Evolutionary conservation across 768 basidiomycete genomes (phyloP), one percentile per base, ranked within the genome.

Genomic region (Steccherinum ochraceum): DNA sequence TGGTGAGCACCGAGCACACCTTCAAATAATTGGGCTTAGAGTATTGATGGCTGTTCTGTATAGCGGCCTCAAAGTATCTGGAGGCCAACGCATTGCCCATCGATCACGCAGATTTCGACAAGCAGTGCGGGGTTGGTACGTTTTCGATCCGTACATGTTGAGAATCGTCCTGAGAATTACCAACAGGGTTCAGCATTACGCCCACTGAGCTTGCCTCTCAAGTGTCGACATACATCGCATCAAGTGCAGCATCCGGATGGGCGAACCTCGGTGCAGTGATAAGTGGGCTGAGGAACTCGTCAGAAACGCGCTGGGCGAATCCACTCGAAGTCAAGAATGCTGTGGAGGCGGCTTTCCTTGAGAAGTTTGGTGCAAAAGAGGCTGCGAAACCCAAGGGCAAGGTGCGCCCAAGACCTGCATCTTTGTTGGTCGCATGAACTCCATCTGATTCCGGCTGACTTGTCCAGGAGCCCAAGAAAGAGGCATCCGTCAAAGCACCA

Each of bases 91-190:
- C 75, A 19, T 48, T 71, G 1, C 84, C 92, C 0, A 70, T 90
- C 27, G 72, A 93, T 57, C 77, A 80, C 12, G 68, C 60, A 11
- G 83, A 83, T 40, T 95, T 97, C 61, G 77, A 93, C 61, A 72
- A 76, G 55, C 72, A 79, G 11, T 93, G 90, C 64, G 95, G 95
- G 55, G 84, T 97, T 52, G 95, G 95, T 93, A 54, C 58, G 90
- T 58, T n/a, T n/a, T n/a, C n/a, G n/a, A 18, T 43, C 13, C 41
- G 11, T 0, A 68, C 5, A 10, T 23, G 18, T 40, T 30, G 40
- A n/a, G n/a, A n/a, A n/a, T n/a, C n/a, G n/a, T n/a, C n/a, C n/a
- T n/a, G n/a, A n/a, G n/a, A n/a, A n/a, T n/a, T 26, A n/a, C n/a
- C n/a, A n/a, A 18, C 59, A 97, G 94, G 90, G 13, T 88, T 94